phyloP scores from a whole-genome alignment of 805 yeast species.

The Ogataea pilisensis region DNA sequence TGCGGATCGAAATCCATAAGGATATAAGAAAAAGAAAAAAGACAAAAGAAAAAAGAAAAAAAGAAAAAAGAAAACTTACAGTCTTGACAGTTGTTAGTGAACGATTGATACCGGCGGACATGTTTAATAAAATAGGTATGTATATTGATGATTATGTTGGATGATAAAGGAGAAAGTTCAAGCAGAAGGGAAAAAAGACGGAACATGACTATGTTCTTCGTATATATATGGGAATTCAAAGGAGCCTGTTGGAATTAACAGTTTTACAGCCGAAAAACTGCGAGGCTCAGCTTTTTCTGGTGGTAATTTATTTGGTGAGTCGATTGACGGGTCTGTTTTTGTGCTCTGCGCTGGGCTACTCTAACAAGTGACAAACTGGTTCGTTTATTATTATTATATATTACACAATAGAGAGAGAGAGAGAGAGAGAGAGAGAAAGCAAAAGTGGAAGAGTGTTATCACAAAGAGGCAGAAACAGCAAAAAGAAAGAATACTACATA shows the following conservation, averaged over 20 bases:
- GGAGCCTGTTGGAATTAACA: no score
- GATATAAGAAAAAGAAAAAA: no score
- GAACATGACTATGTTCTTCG: no score
- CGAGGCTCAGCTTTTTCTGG: not conserved
- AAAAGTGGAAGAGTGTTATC: not conserved
- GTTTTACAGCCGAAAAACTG: no score
- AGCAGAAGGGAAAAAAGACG: not conserved
- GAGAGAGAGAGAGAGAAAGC: no score
- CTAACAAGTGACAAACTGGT: no score
- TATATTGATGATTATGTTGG: not conserved
- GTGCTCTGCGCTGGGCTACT: no score
- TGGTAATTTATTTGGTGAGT: not conserved
- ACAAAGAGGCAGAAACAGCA: not conserved
- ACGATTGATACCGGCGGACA: constrained; percentile 65
- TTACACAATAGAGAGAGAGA: no score
- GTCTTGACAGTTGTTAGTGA: constrained; percentile 70
- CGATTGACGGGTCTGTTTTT: not conserved
- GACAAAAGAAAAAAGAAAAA: no score
- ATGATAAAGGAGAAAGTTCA: not conserved
- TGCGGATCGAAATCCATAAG: no score
- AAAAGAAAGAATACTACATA: not conserved
- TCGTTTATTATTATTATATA: no score
- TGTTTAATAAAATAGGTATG: constrained; percentile 2
- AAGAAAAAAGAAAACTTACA: constrained; percentile 30
- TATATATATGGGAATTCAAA: no score